phyloP scores from a whole-genome alignment of 2,329 filamentous ascomycete species.

The Paecilomyces sp. region DNA sequence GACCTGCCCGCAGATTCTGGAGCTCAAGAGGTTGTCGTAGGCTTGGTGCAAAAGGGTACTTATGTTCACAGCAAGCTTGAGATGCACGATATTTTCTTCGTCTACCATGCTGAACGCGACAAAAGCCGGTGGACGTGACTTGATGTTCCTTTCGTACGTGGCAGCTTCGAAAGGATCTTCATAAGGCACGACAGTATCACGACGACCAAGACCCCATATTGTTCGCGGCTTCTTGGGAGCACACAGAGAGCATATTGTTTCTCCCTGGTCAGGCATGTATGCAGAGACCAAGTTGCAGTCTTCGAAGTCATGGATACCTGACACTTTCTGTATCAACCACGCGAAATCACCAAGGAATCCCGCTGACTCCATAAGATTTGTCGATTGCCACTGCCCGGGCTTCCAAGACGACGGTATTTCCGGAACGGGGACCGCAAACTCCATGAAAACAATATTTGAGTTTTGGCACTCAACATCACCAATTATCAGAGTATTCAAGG shows the following conservation, averaged over 20 bases:
- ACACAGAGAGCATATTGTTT: constrained; percentile 20
- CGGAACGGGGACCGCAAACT: constrained; percentile 14
- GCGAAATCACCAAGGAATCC: constrained; percentile 17
- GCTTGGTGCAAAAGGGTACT: constrained; percentile 31
- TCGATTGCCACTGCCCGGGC: constrained; percentile 17
- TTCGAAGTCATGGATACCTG: constrained; percentile 15
- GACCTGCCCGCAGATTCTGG: constrained; percentile 7
- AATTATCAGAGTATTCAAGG: constrained; percentile 8
- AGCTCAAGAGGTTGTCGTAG: constrained; percentile 16
- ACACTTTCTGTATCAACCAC: constrained; percentile 26
- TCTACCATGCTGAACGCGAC: constrained; percentile 29
- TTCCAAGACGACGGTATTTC: constrained; percentile 10
- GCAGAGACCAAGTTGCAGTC: constrained; percentile 18
- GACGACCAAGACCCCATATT: constrained; percentile 23
- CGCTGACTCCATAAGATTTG: constrained; percentile 18
- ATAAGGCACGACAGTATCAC: constrained; percentile 32
- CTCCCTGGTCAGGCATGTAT: constrained; percentile 4
- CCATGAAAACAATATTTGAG: constrained; percentile 24
- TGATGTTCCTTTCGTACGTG: constrained; percentile 44
- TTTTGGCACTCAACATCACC: constrained; percentile 18
- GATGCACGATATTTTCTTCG: constrained; percentile 20
- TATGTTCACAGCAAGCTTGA: constrained; percentile 34
- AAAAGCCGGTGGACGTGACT: constrained; percentile 39
- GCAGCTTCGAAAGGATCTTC: constrained; percentile 48
- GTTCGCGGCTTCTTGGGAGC: constrained; percentile 24